Evolutionary conservation across 441 rosid genomes (phyloP), one percentile per base, ranked within the genome.

Genomic region (Mallotus japonicus): DNA sequence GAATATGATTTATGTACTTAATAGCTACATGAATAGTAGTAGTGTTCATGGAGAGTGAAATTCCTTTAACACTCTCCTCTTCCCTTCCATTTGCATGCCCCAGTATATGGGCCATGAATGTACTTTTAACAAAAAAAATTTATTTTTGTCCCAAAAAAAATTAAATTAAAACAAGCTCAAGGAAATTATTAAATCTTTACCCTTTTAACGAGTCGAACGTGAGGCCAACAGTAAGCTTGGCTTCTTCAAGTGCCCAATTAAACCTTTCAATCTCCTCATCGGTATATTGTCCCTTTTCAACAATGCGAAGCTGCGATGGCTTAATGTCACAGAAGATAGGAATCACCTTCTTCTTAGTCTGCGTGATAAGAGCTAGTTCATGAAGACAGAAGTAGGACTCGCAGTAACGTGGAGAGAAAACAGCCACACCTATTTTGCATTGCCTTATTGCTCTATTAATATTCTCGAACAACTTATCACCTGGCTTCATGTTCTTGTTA

Each of bases 291-390:
- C 75, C 85, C 3, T 80, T 67, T 16, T 83, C 73, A 68, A 61
- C 46, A 55, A 86, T 78, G n/a, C 75, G 84, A 54, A 92, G 90
- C 65, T 92, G 78, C 4, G 95, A 90, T 13, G 97, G 97, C 65
- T 90, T 88, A 24, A 92, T 67, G 67, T 88, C 95, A 28, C 84
- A 92, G 42, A 92, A 92, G 51, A 92, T 87, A 0, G 95, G 97
- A 46, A 92, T 87, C 3, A 92, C 86, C 84, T 84, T 90, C 76
- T 87, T 90, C 66, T 75, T 83, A 6, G 85, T 79, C 88, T 92
- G 95, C 95, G 84, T 83, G 1, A 90, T 67, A 0, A 88, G 85
- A 65, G 97, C 92, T 54, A 92, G 82, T 76, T 90, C 97, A 28
- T 88, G 89, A 0, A 92, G 85, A 65, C 97, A 90, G 17, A 76